Percentiles rank a stretch among this genome's conserved stretches.
These are phyloP conservation scores for Grosmannia serpens DNA, from an alignment of 2,329 filamentous ascomycete species.

Conservation along the genomic window DNA sequence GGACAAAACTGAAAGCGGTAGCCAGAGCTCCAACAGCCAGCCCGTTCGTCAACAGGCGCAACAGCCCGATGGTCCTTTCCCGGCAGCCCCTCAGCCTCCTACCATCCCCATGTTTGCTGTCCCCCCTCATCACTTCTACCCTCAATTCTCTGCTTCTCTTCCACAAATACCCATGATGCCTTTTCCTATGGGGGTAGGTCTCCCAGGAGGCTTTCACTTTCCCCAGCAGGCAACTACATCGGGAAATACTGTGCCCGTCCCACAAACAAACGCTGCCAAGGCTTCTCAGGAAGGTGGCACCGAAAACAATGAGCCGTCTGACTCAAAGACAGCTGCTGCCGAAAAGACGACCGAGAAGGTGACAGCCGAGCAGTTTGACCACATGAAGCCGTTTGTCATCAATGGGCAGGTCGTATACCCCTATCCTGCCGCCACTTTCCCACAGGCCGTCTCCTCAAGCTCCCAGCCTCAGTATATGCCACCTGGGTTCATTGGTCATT, in stretches of 20 bases:
- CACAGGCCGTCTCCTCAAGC: not conserved
- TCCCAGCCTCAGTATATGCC: constrained; percentile 8
- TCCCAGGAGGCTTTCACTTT: constrained; percentile 13
- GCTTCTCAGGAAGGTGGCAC: constrained; percentile 14
- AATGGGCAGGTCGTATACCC: constrained; percentile 24
- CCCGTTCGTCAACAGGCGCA: constrained; percentile 4
- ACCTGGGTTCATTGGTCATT: constrained; percentile 9
- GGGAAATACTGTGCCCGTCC: not conserved
- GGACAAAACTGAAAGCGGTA: constrained; percentile 21
- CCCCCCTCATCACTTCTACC: constrained; percentile 9
- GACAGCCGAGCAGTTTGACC: constrained; percentile 34
- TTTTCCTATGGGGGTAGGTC: constrained; percentile 24
- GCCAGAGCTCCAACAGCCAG: constrained; percentile 14
- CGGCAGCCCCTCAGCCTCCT: constrained; percentile 3
- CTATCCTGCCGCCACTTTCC: constrained; percentile 11
- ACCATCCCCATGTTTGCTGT: constrained; percentile 16
- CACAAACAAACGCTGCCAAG: constrained; percentile 12
- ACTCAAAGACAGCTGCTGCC: not conserved
- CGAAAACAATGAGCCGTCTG: constrained; percentile 6
- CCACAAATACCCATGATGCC: constrained; percentile 26
- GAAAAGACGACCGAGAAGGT: constrained; percentile 23
- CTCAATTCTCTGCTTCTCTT: constrained; percentile 14
- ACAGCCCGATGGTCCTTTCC: not conserved
- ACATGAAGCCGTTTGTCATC: constrained; percentile 30
- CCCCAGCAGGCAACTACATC: not conserved